A percentile compares a stretch with the other conserved stretches of the same genome.
phyloP scores from a whole-genome alignment of 2,329 filamentous ascomycete species.

The Ceratocystis destructans region DNA sequence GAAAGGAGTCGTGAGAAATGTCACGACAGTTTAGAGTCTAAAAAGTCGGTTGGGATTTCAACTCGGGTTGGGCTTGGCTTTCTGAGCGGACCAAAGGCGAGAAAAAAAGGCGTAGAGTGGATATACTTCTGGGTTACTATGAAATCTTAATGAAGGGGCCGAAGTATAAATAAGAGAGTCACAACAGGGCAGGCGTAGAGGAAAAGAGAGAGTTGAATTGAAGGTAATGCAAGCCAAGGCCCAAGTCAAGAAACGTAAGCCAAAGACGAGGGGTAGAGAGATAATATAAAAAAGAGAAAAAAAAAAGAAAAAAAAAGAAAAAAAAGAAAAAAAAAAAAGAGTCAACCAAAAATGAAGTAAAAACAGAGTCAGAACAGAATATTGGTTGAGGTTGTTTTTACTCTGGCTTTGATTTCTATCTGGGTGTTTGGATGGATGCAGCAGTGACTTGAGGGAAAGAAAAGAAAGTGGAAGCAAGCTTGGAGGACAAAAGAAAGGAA shows the following conservation, averaged over 20 bases:
- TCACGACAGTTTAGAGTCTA: background rate
- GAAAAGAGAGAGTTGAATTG: background rate
- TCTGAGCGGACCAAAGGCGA: background rate
- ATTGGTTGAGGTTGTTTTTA: background rate
- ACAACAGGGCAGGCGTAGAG: background rate
- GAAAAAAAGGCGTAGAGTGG: too few species aligned
- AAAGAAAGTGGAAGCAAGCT: background rate
- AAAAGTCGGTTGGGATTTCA: background rate
- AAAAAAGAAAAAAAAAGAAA: background rate
- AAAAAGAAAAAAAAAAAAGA: background rate
- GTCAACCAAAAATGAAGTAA: background rate
- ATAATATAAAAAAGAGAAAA: constrained; percentile 1
- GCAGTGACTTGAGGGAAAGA: background rate
- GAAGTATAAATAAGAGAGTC: background rate
- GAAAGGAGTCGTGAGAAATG: background rate
- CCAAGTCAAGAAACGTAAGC: too few species aligned
- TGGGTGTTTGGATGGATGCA: background rate
- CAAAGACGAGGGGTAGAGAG: background rate
- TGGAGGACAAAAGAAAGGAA: background rate
- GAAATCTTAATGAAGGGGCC: background rate
- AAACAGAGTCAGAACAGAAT: background rate
- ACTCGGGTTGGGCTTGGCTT: background rate
- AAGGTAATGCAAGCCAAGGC: too few species aligned
- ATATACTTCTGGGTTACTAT: too few species aligned
- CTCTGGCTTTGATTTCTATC: background rate